Evolutionary conservation across 495 filamentous ascomycete genomes (phyloP).

Genomic region (Rostrohypoxylon terebratum): DNA sequence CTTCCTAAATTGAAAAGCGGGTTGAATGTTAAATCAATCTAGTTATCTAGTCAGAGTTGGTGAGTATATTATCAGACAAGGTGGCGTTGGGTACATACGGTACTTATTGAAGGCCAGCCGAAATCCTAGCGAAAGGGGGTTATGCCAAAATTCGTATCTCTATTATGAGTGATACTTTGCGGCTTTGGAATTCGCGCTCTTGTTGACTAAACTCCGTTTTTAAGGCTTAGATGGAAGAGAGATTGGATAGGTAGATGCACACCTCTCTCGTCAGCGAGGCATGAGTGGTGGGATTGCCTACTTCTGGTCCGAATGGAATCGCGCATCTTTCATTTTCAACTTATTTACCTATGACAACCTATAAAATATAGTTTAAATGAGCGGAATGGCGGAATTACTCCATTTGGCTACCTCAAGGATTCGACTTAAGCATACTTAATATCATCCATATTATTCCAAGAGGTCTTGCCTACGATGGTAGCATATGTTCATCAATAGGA

Average conservation of each 20-base stretch:
- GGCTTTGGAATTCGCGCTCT: not conserved
- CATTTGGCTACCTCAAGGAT: too few relatives aligned
- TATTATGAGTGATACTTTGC: not conserved
- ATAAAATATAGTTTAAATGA: too few relatives aligned
- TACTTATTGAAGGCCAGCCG: not conserved
- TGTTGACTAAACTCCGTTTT: not conserved
- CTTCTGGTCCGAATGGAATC: not conserved
- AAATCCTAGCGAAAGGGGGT: not conserved
- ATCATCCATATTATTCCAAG: too few relatives aligned
- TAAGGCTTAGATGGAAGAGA: not conserved
- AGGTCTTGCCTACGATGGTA: too few relatives aligned
- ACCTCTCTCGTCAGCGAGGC: not conserved
- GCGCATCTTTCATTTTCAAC: too few relatives aligned
- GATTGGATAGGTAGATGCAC: not conserved
- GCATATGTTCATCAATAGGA: too few relatives aligned
- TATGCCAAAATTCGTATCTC: not conserved
- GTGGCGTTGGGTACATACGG: not conserved
- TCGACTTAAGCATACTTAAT: too few relatives aligned
- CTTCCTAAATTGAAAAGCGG: not conserved
- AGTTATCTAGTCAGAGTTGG: not conserved
- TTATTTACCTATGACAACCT: too few relatives aligned
- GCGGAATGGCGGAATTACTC: too few relatives aligned
- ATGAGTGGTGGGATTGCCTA: not conserved
- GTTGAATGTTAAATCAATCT: not conserved
- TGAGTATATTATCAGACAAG: not conserved